Percentiles rank a stretch among this genome's conserved stretches.
phyloP scores from a whole-genome alignment of 2,329 filamentous ascomycete species.

The Fusarium sp. region DNA sequence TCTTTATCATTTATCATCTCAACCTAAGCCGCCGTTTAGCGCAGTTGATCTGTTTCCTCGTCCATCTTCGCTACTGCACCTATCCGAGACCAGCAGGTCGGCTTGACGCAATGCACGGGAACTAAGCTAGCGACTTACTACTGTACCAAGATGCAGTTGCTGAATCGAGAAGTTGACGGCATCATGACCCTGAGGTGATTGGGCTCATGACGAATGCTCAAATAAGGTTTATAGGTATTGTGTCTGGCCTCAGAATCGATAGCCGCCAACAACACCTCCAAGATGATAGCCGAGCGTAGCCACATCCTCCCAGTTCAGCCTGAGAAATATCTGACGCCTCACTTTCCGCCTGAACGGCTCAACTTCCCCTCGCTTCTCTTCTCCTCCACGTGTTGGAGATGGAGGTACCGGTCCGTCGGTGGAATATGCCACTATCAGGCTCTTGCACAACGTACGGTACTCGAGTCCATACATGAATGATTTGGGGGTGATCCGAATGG shows the following conservation, averaged over 20 bases:
- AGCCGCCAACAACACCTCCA: conserved; percentile 4
- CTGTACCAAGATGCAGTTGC: conserved; percentile 4
- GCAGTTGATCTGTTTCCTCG: conserved; percentile 39
- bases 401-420: conserved; percentile 13
- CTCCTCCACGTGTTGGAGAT: conserved; percentile 5
- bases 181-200: conserved; percentile 13
- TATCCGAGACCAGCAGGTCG: conserved; percentile 42
- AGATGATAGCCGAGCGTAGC: conserved; percentile 1
- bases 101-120: conserved; percentile 42
- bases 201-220: conserved; percentile 15
- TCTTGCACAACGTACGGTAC: conserved; percentile 10
- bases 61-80: conserved; percentile 33
- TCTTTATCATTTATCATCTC: conserved; percentile 26
- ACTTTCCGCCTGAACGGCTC: conserved; percentile 25
- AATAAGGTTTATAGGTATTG: background rate
- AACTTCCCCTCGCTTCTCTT: conserved; percentile 1
- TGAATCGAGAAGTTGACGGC: conserved; percentile 24
- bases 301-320: conserved; percentile 7
- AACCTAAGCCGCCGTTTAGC: conserved; percentile 27
- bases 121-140: conserved; percentile 15
- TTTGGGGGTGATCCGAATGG: conserved; percentile 30
- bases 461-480: conserved; percentile 15
- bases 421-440: conserved; percentile 21
- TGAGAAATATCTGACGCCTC: conserved; percentile 26
- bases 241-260: conserved; percentile 38